Evolutionary conservation across 805 yeast species (phyloP).

Genomic region (Komagataella populi): DNA sequence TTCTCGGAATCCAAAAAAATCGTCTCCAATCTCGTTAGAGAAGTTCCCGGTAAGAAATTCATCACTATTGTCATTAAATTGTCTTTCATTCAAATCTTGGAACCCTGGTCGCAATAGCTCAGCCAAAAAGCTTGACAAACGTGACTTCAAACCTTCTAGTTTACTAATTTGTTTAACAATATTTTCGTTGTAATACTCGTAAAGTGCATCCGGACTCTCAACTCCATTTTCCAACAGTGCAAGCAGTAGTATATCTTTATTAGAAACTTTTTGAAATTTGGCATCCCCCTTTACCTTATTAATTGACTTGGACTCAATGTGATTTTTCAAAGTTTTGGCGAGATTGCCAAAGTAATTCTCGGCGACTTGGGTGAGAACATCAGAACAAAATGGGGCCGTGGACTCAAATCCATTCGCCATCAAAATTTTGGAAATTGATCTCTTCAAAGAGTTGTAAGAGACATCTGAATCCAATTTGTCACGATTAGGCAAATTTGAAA

Average conservation of each 20-base stretch:
- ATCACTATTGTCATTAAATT: conserved; percentile 82
- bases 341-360: conserved; percentile 68
- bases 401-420: conserved; percentile 92
- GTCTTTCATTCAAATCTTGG: conserved; percentile 57
- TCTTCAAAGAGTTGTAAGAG: conserved; percentile 51
- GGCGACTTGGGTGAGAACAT: conserved; percentile 71
- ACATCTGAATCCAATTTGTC: conserved; percentile 47
- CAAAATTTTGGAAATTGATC: conserved; percentile 61
- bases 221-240: conserved; percentile 81
- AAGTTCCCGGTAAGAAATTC: conserved; percentile 93
- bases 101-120: conserved; percentile 73
- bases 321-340: conserved; percentile 55
- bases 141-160: conserved; percentile 51
- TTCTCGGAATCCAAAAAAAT: conserved; percentile 93
- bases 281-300: conserved; percentile 20
- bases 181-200: conserved; percentile 61
- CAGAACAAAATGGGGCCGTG: conserved; percentile 64
- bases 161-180: conserved; percentile 56
- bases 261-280: conserved; percentile 9
- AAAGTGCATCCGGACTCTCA: conserved; percentile 62
- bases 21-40: conserved; percentile 88
- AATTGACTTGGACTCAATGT: conserved; percentile 47
- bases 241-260: conserved; percentile 38
- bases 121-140: conserved; percentile 58
- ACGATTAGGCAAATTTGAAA: conserved; percentile 60